phyloP scores from a whole-genome alignment of 169 alveolate genomes.

The Cyclospora cayetanensis region DNA sequence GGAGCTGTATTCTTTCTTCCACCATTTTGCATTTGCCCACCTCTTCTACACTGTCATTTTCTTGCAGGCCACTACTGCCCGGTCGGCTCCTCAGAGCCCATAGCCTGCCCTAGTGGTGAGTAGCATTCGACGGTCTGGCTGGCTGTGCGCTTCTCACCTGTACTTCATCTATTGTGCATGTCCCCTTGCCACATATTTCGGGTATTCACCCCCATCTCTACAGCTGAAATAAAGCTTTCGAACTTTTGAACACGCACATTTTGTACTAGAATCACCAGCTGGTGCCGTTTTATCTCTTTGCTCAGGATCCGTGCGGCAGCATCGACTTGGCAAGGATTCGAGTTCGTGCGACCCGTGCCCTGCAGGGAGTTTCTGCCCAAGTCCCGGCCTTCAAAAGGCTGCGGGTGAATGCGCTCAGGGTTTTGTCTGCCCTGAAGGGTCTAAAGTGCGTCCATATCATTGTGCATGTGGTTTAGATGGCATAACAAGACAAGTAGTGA shows the following conservation, averaged over 20 bases:
- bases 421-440: slow-evolving; percentile 28
- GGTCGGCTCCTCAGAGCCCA: slow-evolving; percentile 47
- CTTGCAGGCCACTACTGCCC: slow-evolving; percentile 67
- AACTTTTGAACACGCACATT: background rate
- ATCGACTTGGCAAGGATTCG: slow-evolving; percentile 4
- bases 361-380: background rate
- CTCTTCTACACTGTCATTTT: background rate
- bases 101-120: slow-evolving; percentile 47
- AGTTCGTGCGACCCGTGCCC: slow-evolving; percentile 21
- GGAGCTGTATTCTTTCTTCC: too few relatives aligned
- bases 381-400: background rate
- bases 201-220: background rate
- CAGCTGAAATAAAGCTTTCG: background rate
- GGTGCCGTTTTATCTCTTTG: background rate
- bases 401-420: background rate
- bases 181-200: background rate
- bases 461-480: background rate
- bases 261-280: background rate
- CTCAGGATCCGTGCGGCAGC: slow-evolving; percentile 14
- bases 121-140: background rate
- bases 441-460: background rate
- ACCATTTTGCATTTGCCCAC: background rate
- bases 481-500: too few relatives aligned
- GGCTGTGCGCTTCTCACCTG: too few relatives aligned
- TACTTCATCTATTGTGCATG: background rate